Evolutionary conservation across 2,329 filamentous ascomycete species (phyloP), one percentile per base, ranked within the genome.

Genomic region (Fusarium piperis): DNA sequence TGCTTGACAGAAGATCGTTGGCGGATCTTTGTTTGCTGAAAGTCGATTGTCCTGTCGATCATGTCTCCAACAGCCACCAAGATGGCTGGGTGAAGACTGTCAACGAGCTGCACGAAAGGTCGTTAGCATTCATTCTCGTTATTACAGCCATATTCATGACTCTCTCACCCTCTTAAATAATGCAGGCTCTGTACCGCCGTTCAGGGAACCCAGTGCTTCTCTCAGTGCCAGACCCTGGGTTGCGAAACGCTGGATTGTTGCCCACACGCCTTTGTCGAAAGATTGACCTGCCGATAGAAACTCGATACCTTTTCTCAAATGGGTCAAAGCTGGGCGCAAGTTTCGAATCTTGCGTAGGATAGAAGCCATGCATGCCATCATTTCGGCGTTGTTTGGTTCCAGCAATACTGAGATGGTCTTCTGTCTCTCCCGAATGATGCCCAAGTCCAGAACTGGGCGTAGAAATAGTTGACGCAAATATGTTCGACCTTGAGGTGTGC

Each of bases 401-500:
- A 93, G 80, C 30, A 98, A 87, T 1, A 90, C 83, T 6, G 85
- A 82, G 58, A 97, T 91, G 1, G 92, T 90, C 23, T 87, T 84
- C 62, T 97, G 91, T 28, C 95, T 90, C 77, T 92, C 88, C 4
- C 85, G 83, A 71, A 99, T 96, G 6, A 91, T 76, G 1, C 85
- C 80, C 1, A 93, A 78, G 66, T 96, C 88, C 28, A 91, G 84
- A 32, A 90, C 93, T 23, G 96, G 96, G 0, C 93, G 90, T 9
- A 98, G 83, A 72, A 99, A 96, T 58, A 93, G 88, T 74, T 93
- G 91, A n/a, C 93, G 91, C 6, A 99, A 85, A 46, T 88, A 86
- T 28, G 83, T 78, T 73, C 90, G 94, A 0, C 96, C 96, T 78
- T 98, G 94, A 1, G 92, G 87, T 4, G 94, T 98, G 62, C 88